Base-by-base conservation (phyloP, 768 basidiomycete genomes). In the Amanita inopinata region DNA sequence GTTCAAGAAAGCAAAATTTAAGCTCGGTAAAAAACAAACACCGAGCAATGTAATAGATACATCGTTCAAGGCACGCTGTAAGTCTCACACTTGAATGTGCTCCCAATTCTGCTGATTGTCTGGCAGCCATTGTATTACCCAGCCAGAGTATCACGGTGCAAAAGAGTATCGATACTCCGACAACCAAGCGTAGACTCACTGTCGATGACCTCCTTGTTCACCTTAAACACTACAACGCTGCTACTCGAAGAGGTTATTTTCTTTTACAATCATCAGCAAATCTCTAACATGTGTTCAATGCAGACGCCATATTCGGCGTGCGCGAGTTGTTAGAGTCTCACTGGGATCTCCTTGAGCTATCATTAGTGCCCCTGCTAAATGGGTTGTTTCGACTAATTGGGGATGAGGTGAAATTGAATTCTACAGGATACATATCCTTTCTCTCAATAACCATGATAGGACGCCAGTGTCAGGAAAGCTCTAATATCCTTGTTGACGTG, bases 21-120 rank as follows among this genome's bases (percentile, higher is more conserved):
- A 96, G 61, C 84, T 99, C 38, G 94, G 94, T 25, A 99, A 94
- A 59, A 98, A 93, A 61, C 76, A 83, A 53, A 57, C 67, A 7
- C 70, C 91, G 7, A 71, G 65, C 34, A 98, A 98, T 71, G 87
- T 78, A 4, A 76, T 97, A 51, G 89, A 98, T 62, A 98, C 94
- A 1, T 92, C 93, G 1, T 97, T 94, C 74, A 91, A 93, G 58
- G 80, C 90, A 23, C 78, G 89, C 46, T 89, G 94, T 96, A 55
- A 53, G 85, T 68, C 24, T 39, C 22, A 14, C 36, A 25, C 38
- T 14, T 22, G 20, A 14, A 27, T 20, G 18, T 25, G 32, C 12
- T 46, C 32, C 41, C 28, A 43, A 57, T 51, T 42, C 49, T 46
- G 30, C 48, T 40, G 34, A n/a, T n/a, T n/a, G n/a, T 42, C 20